Evolutionary conservation across 352 stramenopile genomes (phyloP).

Genomic region (Globisporangium spinosum): DNA sequence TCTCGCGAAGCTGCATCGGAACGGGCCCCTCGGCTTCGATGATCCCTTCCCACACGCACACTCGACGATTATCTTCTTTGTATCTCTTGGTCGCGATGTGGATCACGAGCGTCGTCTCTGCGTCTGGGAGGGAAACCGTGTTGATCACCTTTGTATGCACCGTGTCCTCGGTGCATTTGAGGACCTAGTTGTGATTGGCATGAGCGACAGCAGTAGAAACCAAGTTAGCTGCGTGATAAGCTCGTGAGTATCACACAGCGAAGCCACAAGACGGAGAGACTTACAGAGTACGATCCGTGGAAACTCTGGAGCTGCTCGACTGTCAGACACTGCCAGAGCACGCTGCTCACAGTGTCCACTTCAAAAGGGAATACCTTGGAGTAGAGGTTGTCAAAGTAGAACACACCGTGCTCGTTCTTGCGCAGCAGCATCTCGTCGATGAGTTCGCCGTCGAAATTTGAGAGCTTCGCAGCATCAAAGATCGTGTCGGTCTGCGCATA

Average conservation of each 20-base stretch:
- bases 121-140: slow-evolving; percentile 20
- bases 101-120: slow-evolving; percentile 26
- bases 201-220: neutral
- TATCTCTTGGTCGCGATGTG: slow-evolving; percentile 27
- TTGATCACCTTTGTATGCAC: slow-evolving; percentile 29
- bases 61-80: slow-evolving; percentile 19
- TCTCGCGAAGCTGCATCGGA: slow-evolving; percentile 29
- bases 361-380: slow-evolving; percentile 33
- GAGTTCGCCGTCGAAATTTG: slow-evolving; percentile 22
- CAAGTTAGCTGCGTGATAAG: neutral
- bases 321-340: slow-evolving; percentile 27
- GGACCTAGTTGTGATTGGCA: neutral
- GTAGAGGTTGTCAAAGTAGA: slow-evolving; percentile 31
- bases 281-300: slow-evolving; percentile 5
- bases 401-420: slow-evolving; percentile 6
- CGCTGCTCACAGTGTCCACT: slow-evolving; percentile 24
- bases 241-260: neutral
- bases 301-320: slow-evolving; percentile 14
- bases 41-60: slow-evolving; percentile 33
- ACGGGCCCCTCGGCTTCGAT: slow-evolving; percentile 29
- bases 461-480: slow-evolving; percentile 21
- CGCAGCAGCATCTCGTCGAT: neutral
- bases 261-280: neutral
- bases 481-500: slow-evolving; percentile 26
- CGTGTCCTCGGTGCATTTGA: neutral